Percentiles rank a stretch among this genome's conserved stretches.
These are phyloP conservation scores for Lepiota venenata DNA, from an alignment of 768 basidiomycete genomes.

Conservation along the genomic window DNA sequence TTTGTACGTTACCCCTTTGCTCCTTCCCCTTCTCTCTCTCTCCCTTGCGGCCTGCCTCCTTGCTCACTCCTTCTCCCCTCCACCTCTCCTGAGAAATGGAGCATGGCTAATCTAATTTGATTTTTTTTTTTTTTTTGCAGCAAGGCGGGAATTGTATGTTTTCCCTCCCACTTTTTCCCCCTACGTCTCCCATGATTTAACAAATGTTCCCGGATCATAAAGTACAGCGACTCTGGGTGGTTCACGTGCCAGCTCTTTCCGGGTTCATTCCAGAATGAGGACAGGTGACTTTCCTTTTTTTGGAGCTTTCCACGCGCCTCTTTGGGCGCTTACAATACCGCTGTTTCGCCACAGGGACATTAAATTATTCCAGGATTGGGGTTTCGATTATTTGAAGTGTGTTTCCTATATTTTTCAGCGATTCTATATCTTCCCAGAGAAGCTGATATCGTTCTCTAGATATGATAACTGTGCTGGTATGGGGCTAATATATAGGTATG, in stretches of 20 bases:
- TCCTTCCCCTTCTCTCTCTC: neutral
- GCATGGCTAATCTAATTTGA: too few species aligned
- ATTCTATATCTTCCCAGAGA: neutral
- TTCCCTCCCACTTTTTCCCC: neutral
- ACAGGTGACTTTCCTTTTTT: conserved; percentile 28
- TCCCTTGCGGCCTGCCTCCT: neutral
- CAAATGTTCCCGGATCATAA: too few species aligned
- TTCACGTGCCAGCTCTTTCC: conserved; percentile 64
- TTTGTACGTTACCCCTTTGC: conserved; percentile 36
- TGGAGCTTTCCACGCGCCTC: neutral
- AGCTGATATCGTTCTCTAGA: conserved; percentile 21
- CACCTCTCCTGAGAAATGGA: too few species aligned
- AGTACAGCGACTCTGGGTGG: conserved; percentile 72
- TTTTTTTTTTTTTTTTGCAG: conserved; percentile 22
- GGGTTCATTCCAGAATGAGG: conserved; percentile 65
- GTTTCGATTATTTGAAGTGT: conserved; percentile 38
- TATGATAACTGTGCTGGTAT: conserved; percentile 61
- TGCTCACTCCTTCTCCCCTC: too few species aligned
- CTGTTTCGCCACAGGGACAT: conserved; percentile 38
- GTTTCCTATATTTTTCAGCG: neutral
- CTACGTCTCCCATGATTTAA: too few species aligned
- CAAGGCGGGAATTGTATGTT: conserved; percentile 58
- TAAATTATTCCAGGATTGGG: conserved; percentile 58
- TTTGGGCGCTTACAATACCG: neutral
- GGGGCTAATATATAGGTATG: conserved; percentile 4